Base-by-base conservation (phyloP, 2,329 filamentous ascomycete species). In the Penicillium sp. region DNA sequence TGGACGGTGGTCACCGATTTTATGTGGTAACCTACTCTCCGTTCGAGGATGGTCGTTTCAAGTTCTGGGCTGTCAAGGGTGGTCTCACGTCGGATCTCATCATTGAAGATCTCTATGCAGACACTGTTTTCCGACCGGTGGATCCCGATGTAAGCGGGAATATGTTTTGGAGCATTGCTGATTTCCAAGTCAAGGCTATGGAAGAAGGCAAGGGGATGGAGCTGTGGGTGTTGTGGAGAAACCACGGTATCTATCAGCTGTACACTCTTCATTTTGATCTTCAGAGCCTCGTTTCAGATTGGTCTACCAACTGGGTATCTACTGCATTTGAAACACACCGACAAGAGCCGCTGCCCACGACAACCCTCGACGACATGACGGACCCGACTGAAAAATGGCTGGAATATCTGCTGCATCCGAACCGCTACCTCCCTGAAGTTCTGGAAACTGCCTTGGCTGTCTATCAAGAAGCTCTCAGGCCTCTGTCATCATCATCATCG, bases 351-450 rank as follows among this genome's bases (percentile, higher is more conserved):
- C 71, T 76, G 4, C 79, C 78, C 22, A 67, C 72, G 11, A 73
- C 80, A n/a, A 71, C 77, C 10, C 65, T 76, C 10, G 77, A 76
- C 44, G 82, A 86, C 55, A 67, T 81, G 22, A 74, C 78, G 18
- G 82, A 89, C 61, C 71, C 80, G 5, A 82, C 82, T 0, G 86
- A 95, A 53, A 84, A 84, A 59, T 98, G 92, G 92, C 69, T 95
- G 6, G 74, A 84, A 17, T 84, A 84, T 48, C 79, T 98, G 41
- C 76, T 96, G 52, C 80, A 79, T 42, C 90, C 92, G 1, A 87
- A 86, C 11, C 79, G 84, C 37, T 96, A 93, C 57, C 84, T 85
- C 0, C 75, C 73, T 22, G 74, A 85, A 6, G 89, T 86, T 0
- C 71, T 98, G 10, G 86, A 95, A 60, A 86, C 87, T 11, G 85